Percentiles rank a stretch among this genome's conserved stretches.
phyloP scores from a whole-genome alignment of 2,329 filamentous ascomycete genomes.

The Fusarium fujikuroi region DNA sequence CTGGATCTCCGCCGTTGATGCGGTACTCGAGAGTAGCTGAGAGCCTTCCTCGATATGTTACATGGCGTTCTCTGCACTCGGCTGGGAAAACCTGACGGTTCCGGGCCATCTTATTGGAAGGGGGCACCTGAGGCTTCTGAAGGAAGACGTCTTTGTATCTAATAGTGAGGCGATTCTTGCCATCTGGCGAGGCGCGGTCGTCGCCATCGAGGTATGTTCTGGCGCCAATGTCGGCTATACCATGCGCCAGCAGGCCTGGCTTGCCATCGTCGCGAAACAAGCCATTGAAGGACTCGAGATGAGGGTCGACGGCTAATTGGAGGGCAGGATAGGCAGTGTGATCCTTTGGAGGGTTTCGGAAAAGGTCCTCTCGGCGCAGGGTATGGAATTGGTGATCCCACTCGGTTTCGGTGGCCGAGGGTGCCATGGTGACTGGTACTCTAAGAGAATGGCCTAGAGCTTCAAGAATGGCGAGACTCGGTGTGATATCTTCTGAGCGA shows the following conservation, averaged over 20 bases:
- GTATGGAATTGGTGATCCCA: conserved; percentile 92
- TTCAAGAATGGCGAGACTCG: conserved; percentile 4
- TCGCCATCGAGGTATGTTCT: conserved; percentile 89
- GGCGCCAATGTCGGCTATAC: conserved; percentile 86
- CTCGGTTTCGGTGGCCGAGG: conserved; percentile 69
- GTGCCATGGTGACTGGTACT: conserved; percentile 59
- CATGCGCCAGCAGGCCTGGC: conserved; percentile 72
- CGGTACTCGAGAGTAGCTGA: conserved; percentile 84
- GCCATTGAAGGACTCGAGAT: conserved; percentile 95
- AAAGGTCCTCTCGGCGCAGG: conserved; percentile 85
- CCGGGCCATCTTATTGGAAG: conserved; percentile 83
- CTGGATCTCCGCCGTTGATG: conserved; percentile 87
- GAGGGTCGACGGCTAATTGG: conserved; percentile 85
- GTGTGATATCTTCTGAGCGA: neutral
- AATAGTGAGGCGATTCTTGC: conserved; percentile 80
- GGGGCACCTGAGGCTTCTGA: conserved; percentile 82
- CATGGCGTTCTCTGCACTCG: conserved; percentile 94
- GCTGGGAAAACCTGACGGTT: conserved; percentile 89
- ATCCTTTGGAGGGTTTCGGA: conserved; percentile 87
- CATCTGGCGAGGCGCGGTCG: conserved; percentile 65
- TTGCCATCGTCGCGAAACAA: conserved; percentile 79
- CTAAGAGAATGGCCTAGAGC: conserved; percentile 11
- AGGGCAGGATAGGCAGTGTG: conserved; percentile 88
- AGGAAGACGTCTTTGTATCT: conserved; percentile 84
- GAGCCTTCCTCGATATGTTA: conserved; percentile 88